Evolutionary conservation across 495 filamentous ascomycete species (phyloP).

Genomic region (Penicillium angulare): DNA sequence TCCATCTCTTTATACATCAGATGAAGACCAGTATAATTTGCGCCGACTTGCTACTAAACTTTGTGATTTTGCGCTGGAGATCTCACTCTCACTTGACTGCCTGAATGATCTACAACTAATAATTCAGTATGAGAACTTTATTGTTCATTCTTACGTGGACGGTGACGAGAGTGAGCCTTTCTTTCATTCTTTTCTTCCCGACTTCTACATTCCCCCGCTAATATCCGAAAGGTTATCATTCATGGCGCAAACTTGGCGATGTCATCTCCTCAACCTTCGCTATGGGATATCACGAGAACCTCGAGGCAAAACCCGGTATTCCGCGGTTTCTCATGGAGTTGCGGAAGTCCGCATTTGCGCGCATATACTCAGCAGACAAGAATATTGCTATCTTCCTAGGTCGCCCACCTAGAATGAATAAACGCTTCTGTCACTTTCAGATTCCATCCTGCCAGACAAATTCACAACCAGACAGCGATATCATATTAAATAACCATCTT

Average conservation of each 20-base stretch:
- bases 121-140: conserved; percentile 47
- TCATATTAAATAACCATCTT: too few species aligned
- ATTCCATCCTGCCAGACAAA: conserved; percentile 21
- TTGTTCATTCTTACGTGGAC: conserved; percentile 43
- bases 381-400: conserved; percentile 45
- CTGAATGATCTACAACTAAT: conserved; percentile 45
- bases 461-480: neutral
- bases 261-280: conserved; percentile 43
- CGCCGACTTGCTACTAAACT: conserved; percentile 28
- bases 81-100: conserved; percentile 40
- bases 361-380: conserved; percentile 46
- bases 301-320: conserved; percentile 24
- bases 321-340: conserved; percentile 37
- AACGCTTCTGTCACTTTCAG: conserved; percentile 41
- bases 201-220: neutral
- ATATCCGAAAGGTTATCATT: conserved; percentile 33
- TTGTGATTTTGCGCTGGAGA: conserved; percentile 34
- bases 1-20: conserved; percentile 28
- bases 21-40: conserved; percentile 26
- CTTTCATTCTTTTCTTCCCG: neutral
- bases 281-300: conserved; percentile 42
- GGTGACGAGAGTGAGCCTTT: conserved; percentile 41
- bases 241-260: conserved; percentile 44
- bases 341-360: conserved; percentile 37
- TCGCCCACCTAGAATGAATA: conserved; percentile 42